Base-by-base conservation (phyloP, 202 grass and related monocot genomes). In the Setaria viridis region DNA sequence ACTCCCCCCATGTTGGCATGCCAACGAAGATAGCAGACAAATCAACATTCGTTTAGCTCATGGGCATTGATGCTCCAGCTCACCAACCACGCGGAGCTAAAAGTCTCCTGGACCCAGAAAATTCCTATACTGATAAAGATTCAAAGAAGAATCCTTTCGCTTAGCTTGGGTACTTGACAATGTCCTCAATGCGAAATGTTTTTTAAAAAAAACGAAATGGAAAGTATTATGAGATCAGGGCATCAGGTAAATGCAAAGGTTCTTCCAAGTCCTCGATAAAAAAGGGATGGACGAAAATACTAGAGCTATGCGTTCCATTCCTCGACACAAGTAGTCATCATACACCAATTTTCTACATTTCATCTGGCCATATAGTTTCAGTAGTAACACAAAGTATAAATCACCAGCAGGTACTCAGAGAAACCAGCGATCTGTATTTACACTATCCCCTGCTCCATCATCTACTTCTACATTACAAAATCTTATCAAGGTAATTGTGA, bases 391-490 rank as follows among this genome's bases (percentile, higher is more conserved):
- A 85, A 17, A 62, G 11, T 8, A 12, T 35, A 83, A 35, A 43
- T 25, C 62, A 72, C n/a, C 48, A 48, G 17, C 51, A 76, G 70
- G 54, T 50, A 66, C 11, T 78, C 29, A 59, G 5, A 42, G 37
- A 75, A 87, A 83, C 66, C 5, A 67, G 54, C 42, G 56, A 90
- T 81, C 25, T 70, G 68, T 80, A 91, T 91, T 69, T 84, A 87
- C 85, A 81, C 76, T 80, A 76, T 80, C 53, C 19, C 33, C 30
- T 60, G 13, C 80, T 84, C 45, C 51, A 79, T 32, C 34, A 71
- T 87, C 14, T 79, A 74, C 74, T 74, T 86, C 80, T 87, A 80
- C 43, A 68, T 62, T 79, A 84, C 85, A 91, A 87, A 87, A 87
- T 50, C 64, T 72, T 65, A 72, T 84, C 70, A 32, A 71, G 46